These are phyloP conservation scores for Rhizopus sp. DNA, from an alignment of 371 early-diverging fungal genomes.

Conservation along the genomic window DNA sequence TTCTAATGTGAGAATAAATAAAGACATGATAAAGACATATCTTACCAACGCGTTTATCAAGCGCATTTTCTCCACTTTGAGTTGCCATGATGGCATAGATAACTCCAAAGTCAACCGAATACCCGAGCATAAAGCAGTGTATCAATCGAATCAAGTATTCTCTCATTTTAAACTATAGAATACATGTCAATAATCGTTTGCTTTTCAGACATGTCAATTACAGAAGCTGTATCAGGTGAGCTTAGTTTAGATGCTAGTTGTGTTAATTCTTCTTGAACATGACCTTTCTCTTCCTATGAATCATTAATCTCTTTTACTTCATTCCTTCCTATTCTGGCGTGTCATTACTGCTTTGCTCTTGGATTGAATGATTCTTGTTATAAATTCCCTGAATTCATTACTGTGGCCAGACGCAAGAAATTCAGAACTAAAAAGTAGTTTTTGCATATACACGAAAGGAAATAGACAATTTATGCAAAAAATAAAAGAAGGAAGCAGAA, in stretches of 20 bases:
- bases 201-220: constrained; percentile 13
- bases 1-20: not conserved
- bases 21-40: not conserved
- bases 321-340: not conserved
- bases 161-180: constrained; percentile 39
- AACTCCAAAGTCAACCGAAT: constrained; percentile 51
- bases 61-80: constrained; percentile 49
- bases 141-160: constrained; percentile 50
- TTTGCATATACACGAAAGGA: constrained; percentile 2
- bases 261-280: constrained; percentile 30
- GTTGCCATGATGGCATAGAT: constrained; percentile 58
- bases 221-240: constrained; percentile 41
- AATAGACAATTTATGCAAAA: not conserved
- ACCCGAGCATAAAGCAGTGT: constrained; percentile 55
- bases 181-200: not conserved
- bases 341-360: constrained; percentile 44
- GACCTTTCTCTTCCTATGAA: constrained; percentile 40
- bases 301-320: not conserved
- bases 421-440: constrained; percentile 34
- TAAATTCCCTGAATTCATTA: constrained; percentile 35
- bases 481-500: too few species aligned
- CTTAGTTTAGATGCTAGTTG: constrained; percentile 31
- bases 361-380: constrained; percentile 32
- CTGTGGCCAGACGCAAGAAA: constrained; percentile 43
- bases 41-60: constrained; percentile 51